Percentiles rank a stretch among this genome's conserved stretches.
Evolutionary conservation across 2,329 filamentous ascomycete species (phyloP).

Genomic region (Hypomyces rosellus): DNA sequence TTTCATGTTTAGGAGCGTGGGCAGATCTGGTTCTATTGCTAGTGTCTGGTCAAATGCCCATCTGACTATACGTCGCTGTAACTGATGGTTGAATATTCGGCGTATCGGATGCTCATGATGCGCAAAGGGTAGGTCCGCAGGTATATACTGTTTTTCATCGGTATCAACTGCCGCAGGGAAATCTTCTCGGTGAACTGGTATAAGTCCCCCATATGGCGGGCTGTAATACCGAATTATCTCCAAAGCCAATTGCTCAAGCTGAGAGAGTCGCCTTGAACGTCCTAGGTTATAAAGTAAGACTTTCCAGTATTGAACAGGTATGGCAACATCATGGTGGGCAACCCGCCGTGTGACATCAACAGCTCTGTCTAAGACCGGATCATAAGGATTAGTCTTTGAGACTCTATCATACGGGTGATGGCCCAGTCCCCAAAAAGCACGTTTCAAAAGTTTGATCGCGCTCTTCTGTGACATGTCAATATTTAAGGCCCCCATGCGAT

Average conservation of each 20-base stretch:
- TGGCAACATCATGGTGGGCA: slow-evolving; percentile 25
- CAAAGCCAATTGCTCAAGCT: slow-evolving; percentile 39
- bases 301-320: slow-evolving; percentile 36
- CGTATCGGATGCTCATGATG: slow-evolving; percentile 41
- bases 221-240: slow-evolving; percentile 37
- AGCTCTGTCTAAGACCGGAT: slow-evolving; percentile 24
- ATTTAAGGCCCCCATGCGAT: slow-evolving; percentile 27
- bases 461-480: slow-evolving; percentile 23
- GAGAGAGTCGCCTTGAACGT: slow-evolving; percentile 35
- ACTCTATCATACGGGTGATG: slow-evolving; percentile 18
- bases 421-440: slow-evolving; percentile 22
- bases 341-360: slow-evolving; percentile 24
- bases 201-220: slow-evolving; percentile 23
- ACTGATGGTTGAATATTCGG: slow-evolving; percentile 35
- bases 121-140: slow-evolving; percentile 34
- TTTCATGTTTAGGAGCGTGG: slow-evolving; percentile 11
- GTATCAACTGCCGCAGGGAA: slow-evolving; percentile 23
- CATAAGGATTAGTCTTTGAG: slow-evolving; percentile 5
- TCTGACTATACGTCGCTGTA: slow-evolving; percentile 37
- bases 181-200: slow-evolving; percentile 40
- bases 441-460: slow-evolving; percentile 20
- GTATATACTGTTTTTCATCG: slow-evolving; percentile 21
- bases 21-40: slow-evolving; percentile 15
- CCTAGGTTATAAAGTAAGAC: slow-evolving; percentile 39
- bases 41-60: slow-evolving; percentile 39